Base-by-base conservation (phyloP, 805 yeast genomes). In the Metschnikowia drakensbergensis region DNA sequence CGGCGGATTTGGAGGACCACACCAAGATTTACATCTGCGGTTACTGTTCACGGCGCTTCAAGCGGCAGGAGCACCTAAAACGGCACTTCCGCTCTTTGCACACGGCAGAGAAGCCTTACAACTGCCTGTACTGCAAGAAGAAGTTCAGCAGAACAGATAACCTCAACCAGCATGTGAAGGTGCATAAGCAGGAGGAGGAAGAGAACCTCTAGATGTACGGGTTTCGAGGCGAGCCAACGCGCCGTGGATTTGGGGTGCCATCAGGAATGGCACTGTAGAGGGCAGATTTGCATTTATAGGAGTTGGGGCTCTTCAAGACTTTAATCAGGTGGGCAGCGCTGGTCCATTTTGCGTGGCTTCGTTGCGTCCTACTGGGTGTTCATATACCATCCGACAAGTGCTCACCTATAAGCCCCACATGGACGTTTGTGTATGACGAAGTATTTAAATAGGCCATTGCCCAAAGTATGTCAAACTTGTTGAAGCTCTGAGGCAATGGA, bases 21-120 rank as follows among this genome's bases (percentile, higher is more conserved):
- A 44, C 76, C 8, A 83, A 83, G 64, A 80, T 80, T 37, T 84
- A 76, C 60, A 77, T 78, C 29, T 85, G 91, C 62, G 78, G 77
- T 30, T 77, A 74, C 58, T 85, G 92, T 62, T 73, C 77, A 42
- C 74, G 91, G 55, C 61, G 77, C 34, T 86, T 86, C 66, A 81
- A 83, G 60, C 74, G 94, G 55, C 88, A 84, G 62, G 94, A 86
- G 59, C 94, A 86, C 63, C 67, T 86, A 56, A 84, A 83, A 61
- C 74, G 94, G 51, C 94, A 86, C 58, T 79, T 82, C 61, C 69
- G 91, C 49, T 81, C 88, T 17, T 71, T 86, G 51, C 94, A 86
- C 59, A 84, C 86, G 31, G 75, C 82, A 47, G 88, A 83, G 48
- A 85, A 83, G 63, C 92, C 89, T 0, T 83, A 74, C 63, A 79